Base-by-base conservation (phyloP, 257 asterid species). In the Forsythia suspensa region DNA sequence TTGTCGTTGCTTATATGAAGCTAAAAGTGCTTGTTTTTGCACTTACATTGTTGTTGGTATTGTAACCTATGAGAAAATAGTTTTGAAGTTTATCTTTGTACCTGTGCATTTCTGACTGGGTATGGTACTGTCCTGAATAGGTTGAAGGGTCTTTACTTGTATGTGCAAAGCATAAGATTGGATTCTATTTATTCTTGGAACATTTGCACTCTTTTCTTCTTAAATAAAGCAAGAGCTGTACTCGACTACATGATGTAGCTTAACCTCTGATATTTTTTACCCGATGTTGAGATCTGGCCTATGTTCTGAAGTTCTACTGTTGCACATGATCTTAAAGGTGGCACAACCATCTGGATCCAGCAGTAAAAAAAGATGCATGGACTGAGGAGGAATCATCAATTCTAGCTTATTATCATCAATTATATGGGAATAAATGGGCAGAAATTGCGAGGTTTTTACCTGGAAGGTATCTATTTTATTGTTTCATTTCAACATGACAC, bases 291-390 rank as follows among this genome's bases (percentile, higher is more conserved):
- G 34, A 20, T 59, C 36, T 59, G 67, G 67, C 34, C 67, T 59
- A 59, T 59, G 5, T 74, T 75, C 77, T 81, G 72, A 69, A 70
- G 40, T 76, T 81, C 57, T 73, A 37, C 11, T 73, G 8, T 42
- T 57, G 37, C 63, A 10, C 77, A 61, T 89, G 73, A 79, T 52
- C 59, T 84, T 79, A 24, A 86, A 92, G 97, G 85, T 93, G 98
- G 97, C 94, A 88, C 83, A 93, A 93, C 83, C 97, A 93, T 83
- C 86, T 93, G 80, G 92, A 91, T 82, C 98, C 98, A 44, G 84
- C 89, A 76, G 83, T 93, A 42, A 93, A 81, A 66, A 91, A 84
- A 79, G 97, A 90, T 77, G 89, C 96, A 29, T 93, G 98, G 98
- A 87, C 90, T 38, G 86, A 89, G 75, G 89, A 76, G 72, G 98